Conservation (phyloP, 2,329 filamentous ascomycete species). For the Mycogone perniciosa region DNA sequence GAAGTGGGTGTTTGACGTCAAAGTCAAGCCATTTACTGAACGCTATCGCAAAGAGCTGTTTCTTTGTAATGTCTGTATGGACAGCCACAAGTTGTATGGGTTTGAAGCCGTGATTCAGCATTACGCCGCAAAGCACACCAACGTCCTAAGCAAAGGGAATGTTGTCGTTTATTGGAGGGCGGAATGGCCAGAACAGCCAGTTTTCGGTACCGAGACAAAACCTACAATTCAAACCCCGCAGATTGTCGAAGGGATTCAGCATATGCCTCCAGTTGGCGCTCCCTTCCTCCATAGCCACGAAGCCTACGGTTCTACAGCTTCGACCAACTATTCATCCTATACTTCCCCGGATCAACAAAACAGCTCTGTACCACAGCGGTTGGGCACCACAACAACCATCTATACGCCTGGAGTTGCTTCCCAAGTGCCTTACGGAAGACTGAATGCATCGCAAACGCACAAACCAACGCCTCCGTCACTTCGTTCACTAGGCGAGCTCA, state of each 20-base stretch:
- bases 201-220: conserved; percentile 55
- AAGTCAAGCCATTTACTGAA: conserved; percentile 65
- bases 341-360: neutral
- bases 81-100: conserved; percentile 60
- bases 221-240: neutral
- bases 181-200: conserved; percentile 71
- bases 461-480: neutral
- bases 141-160: conserved; percentile 60
- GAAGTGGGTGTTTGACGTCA: conserved; percentile 78
- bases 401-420: neutral
- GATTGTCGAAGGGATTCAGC: neutral
- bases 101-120: conserved; percentile 79
- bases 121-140: conserved; percentile 76
- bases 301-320: neutral
- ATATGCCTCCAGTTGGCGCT: neutral
- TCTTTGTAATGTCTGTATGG: conserved; percentile 63
- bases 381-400: neutral
- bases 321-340: neutral
- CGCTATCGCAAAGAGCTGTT: conserved; percentile 65
- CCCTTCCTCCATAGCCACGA: neutral
- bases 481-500: neutral
- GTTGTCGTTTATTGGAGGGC: conserved; percentile 73
- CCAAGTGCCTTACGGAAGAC: neutral
- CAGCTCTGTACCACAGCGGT: neutral
- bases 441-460: neutral